These are phyloP conservation scores for Colletotrichum acutatum DNA, from an alignment of 2,329 filamentous ascomycete species.

Conservation along the genomic window DNA sequence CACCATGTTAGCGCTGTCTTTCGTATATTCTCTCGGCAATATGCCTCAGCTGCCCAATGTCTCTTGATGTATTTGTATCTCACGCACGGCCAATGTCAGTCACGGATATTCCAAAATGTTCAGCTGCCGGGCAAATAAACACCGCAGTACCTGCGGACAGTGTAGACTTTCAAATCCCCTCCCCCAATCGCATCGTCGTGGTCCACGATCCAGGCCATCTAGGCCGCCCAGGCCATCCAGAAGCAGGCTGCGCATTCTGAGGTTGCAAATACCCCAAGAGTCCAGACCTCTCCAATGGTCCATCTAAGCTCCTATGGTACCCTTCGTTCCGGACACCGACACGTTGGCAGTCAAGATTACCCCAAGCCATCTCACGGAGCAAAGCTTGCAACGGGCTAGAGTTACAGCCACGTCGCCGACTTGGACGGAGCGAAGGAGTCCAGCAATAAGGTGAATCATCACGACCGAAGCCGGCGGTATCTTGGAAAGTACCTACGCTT, in stretches of 20 bases:
- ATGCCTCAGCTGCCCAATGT: background rate
- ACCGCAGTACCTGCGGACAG: background rate
- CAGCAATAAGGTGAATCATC: background rate
- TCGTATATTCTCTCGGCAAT: background rate
- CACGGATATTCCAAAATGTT: background rate
- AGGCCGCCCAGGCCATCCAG: background rate
- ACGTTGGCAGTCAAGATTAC: background rate
- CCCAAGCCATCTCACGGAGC: background rate
- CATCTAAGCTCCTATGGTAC: background rate
- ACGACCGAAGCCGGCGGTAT: conserved; percentile 23
- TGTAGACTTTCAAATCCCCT: background rate
- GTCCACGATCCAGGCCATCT: conserved; percentile 10
- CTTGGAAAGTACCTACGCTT: conserved; percentile 7
- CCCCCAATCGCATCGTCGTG: background rate
- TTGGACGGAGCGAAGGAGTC: background rate
- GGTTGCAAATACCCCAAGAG: background rate
- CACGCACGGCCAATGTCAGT: background rate
- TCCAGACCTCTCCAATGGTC: conserved; percentile 7
- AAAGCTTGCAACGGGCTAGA: background rate
- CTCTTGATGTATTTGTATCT: background rate
- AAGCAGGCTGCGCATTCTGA: background rate
- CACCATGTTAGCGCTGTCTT: background rate
- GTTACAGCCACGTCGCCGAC: conserved; percentile 2
- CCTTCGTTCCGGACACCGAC: background rate
- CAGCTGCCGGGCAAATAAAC: conserved; percentile 4